Base-by-base conservation (phyloP, 805 yeast genomes). In the Candida nemodendra region DNA sequence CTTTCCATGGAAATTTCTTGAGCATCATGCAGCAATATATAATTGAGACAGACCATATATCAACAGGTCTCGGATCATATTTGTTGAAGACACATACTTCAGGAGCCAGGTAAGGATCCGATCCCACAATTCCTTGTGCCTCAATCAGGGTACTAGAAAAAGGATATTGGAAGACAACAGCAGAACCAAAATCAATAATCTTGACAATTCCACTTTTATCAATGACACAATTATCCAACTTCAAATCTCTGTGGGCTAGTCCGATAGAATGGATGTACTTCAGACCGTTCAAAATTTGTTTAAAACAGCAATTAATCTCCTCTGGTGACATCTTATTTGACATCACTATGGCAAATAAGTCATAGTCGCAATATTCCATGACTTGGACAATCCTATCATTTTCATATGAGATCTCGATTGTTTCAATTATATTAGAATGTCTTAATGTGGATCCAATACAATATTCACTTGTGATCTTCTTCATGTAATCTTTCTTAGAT, bases 321-420 rank as follows among this genome's bases (percentile, higher is more conserved):
- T 72, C 78, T 34, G 72, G 65, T 1, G 81, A 63, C 97, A 90
- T 90, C 53, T 85, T 84, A 51, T 88, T 87, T 36, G 90, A 81
- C 95, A 90, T 89, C 22, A 90, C 96, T 41, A 90, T 85, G 9
- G 96, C 96, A 63, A 90, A 90, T 48, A 90, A 69, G 59, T 90
- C 97, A 58, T 76, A 89, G 50, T 90, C 95, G 61, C 96, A 89
- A 61, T 87, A 90, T 57, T 90, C 97, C 95, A 90, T 84, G 32
- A 90, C 90, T 64, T 90, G 96, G 51, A 84, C 78, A 41, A 88
- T 83, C 39, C 91, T 72, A 45, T 86, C 93, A 49, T 83, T 79
- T 54, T 90, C 97, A 62, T 87, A 88, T 31, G 90, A 83, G 36
- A 90, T 88, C 57, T 90, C 97, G 36, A 90, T 78, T 1, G 97